These are phyloP conservation scores for Aspergillus texensis DNA, from an alignment of 2,329 filamentous ascomycete species.

Conservation along the genomic window DNA sequence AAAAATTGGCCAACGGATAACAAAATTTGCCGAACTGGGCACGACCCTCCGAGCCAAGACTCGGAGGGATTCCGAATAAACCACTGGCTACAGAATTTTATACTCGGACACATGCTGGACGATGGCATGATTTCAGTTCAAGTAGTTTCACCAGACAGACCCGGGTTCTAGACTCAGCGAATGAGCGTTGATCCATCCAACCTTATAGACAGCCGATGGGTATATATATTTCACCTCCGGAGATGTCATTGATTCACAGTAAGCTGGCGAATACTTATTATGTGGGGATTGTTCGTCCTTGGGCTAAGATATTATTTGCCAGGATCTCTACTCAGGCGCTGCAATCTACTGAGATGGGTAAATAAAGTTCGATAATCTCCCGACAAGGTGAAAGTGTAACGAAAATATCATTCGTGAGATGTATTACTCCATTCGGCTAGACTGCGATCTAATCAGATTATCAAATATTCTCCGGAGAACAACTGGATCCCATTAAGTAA, in stretches of 20 bases:
- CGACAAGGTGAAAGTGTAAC: not conserved
- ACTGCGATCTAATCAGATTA: not conserved
- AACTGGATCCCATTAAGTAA: not conserved
- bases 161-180: too few relatives aligned
- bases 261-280: too few relatives aligned
- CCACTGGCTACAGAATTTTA: not conserved
- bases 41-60: not conserved
- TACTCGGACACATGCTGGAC: not conserved
- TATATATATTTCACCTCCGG: too few relatives aligned
- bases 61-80: not conserved
- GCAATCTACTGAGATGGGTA: not conserved
- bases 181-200: too few relatives aligned
- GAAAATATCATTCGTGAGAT: not conserved
- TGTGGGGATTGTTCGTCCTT: too few relatives aligned
- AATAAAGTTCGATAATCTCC: not conserved
- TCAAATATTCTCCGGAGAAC: not conserved
- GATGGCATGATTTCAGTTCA: not conserved
- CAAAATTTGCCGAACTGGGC: not conserved
- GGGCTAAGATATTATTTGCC: not conserved
- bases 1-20: not conserved
- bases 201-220: rapidly evolving
- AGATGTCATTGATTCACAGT: not conserved
- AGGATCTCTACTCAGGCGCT: too few relatives aligned
- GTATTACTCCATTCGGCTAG: not conserved
- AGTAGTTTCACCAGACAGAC: not conserved